Evolutionary conservation across 2,329 filamentous ascomycete species (phyloP).

Genomic region (Alternaria triticina): DNA sequence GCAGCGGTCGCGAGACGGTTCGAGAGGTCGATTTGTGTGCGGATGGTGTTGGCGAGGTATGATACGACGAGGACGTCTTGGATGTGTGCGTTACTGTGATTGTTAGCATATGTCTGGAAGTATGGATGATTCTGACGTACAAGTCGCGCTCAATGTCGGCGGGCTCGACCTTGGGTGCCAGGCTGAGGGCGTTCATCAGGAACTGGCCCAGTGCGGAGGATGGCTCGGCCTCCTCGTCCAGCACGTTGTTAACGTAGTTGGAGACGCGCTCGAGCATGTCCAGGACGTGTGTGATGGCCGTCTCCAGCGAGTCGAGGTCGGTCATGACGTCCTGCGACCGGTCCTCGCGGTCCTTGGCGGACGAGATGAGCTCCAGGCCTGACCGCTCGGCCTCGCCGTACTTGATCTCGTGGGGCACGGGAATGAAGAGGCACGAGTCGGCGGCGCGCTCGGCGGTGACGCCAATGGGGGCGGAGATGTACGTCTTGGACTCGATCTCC

Average conservation of each 20-base stretch:
- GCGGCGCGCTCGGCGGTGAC: conserved; percentile 93
- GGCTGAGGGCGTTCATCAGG: conserved; percentile 88
- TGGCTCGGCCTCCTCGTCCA: conserved; percentile 90
- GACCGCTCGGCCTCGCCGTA: conserved; percentile 81
- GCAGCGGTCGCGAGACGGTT: conserved; percentile 81
- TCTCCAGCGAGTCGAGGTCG: conserved; percentile 88
- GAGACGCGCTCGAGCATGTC: conserved; percentile 89
- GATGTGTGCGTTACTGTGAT: conserved; percentile 88
- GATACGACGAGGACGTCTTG: conserved; percentile 98
- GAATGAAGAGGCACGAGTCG: conserved; percentile 96
- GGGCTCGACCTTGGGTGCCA: conserved; percentile 93
- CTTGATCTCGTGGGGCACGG: conserved; percentile 92
- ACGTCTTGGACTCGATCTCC: conserved; percentile 88
- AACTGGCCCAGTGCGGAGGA: conserved; percentile 93
- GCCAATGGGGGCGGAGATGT: conserved; percentile 94
- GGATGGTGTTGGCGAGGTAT: conserved; percentile 97
- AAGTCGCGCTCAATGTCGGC: conserved; percentile 95
- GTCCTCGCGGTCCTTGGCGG: conserved; percentile 79
- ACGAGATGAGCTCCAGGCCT: conserved; percentile 81
- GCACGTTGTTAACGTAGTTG: conserved; percentile 89
- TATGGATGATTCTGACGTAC: conserved; percentile 47
- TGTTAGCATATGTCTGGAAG: conserved; percentile 35
- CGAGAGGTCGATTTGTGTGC: conserved; percentile 97
- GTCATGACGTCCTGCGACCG: conserved; percentile 76
- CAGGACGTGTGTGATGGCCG: conserved; percentile 84